Conservation (phyloP, 805 yeast genomes). For the Wickerhamiella allomyrinae region DNA sequence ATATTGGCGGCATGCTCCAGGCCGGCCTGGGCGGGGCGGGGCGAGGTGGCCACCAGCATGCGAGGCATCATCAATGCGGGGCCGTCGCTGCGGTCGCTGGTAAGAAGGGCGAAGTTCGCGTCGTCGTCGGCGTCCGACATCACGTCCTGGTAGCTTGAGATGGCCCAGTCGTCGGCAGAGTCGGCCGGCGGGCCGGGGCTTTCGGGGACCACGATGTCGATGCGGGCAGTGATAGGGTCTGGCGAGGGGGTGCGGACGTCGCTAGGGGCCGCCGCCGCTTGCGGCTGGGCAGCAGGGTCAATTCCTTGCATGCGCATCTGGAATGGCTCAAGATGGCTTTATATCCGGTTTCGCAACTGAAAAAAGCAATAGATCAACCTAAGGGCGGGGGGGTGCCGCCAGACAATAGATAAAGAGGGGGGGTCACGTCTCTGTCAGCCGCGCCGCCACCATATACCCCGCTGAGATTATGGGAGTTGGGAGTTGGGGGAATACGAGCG, state of each 20-base stretch:
- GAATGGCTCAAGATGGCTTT: background rate
- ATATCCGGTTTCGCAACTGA: too few species aligned
- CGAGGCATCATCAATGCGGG: conserved; percentile 11
- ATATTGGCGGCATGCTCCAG: background rate
- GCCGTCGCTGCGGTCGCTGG: conserved; percentile 2
- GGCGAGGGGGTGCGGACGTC: background rate
- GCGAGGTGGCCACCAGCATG: background rate
- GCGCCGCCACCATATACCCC: background rate
- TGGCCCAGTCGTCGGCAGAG: conserved; percentile 11
- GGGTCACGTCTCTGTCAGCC: background rate
- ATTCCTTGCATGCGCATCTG: background rate
- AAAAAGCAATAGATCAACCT: too few species aligned
- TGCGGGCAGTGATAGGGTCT: conserved; percentile 1
- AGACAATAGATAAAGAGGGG: background rate
- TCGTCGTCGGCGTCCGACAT: conserved; percentile 4
- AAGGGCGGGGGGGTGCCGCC: background rate
- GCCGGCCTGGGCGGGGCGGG: too few species aligned
- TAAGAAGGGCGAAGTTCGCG: background rate
- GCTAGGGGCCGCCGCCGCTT: background rate
- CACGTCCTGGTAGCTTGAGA: conserved; percentile 6
- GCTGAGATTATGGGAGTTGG: too few species aligned
- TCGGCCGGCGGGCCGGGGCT: background rate
- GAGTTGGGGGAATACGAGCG: too few species aligned
- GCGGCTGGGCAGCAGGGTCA: background rate
- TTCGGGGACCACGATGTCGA: background rate